phyloP scores from a whole-genome alignment of 2,329 filamentous ascomycete species.

The Tolypocladium inflatum region DNA sequence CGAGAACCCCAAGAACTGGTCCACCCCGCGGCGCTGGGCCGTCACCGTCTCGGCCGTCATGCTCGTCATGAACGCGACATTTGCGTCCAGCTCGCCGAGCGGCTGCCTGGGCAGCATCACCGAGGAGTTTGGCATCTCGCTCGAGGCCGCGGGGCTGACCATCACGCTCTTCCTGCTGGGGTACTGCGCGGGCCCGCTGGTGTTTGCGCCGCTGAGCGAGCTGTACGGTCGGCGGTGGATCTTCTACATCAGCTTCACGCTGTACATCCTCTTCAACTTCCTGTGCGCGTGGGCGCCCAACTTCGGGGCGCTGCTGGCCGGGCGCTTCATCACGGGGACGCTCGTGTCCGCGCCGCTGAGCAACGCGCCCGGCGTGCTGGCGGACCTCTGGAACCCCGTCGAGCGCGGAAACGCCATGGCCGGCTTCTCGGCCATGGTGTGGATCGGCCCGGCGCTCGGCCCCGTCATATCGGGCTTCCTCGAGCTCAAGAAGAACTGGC shows the following conservation, averaged over 20 bases:
- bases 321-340: slow-evolving; percentile 45
- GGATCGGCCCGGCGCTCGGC: slow-evolving; percentile 42
- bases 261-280: slow-evolving; percentile 42
- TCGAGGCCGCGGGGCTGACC: slow-evolving; percentile 36
- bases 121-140: slow-evolving; percentile 32
- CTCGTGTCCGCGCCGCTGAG: slow-evolving; percentile 42
- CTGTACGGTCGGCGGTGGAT: slow-evolving; percentile 46
- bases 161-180: slow-evolving; percentile 45
- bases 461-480: slow-evolving; percentile 48
- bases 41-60: slow-evolving; percentile 32
- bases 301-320: slow-evolving; percentile 41
- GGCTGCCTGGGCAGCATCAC: slow-evolving; percentile 21
- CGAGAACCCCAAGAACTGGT: slow-evolving; percentile 41
- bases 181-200: slow-evolving; percentile 48
- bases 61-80: slow-evolving; percentile 46
- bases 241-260: slow-evolving; percentile 37
- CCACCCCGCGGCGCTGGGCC: slow-evolving; percentile 23
- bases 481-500: slow-evolving; percentile 43
- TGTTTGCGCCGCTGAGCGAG: slow-evolving; percentile 49
- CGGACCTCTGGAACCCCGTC: slow-evolving; percentile 42
- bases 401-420: slow-evolving; percentile 45
- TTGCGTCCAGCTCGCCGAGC: slow-evolving; percentile 29
- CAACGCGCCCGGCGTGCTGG: slow-evolving; percentile 41
- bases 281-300: slow-evolving; percentile 46
- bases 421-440: slow-evolving; percentile 42